A percentile compares a stretch with the other conserved stretches of the same genome.
These are phyloP conservation scores for Didymella pomorum DNA, from an alignment of 2,329 filamentous ascomycete species.

Conservation along the genomic window DNA sequence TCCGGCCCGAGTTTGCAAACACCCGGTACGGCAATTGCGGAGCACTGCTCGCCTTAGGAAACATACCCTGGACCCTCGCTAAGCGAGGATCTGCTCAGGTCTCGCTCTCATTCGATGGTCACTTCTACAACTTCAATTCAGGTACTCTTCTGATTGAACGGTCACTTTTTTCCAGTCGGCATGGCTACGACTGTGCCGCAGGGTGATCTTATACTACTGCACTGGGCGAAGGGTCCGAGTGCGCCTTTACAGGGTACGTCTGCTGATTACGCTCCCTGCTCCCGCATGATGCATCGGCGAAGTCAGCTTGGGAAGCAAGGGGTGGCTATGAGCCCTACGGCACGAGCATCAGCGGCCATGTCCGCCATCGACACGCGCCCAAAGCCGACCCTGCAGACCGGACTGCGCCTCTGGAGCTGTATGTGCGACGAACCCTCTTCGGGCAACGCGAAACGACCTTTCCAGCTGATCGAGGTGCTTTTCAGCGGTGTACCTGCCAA, in stretches of 20 bases:
- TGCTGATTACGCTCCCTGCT: not conserved
- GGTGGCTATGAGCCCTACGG: not conserved
- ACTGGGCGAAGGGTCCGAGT: conserved; percentile 6
- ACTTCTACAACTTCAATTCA: conserved; percentile 4
- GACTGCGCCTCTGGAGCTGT: not conserved
- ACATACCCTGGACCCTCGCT: conserved; percentile 1
- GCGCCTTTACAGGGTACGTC: not conserved
- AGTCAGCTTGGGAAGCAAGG: conserved; percentile 3
- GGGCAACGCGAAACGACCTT: conserved; percentile 11
- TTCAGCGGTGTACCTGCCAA: conserved; percentile 19
- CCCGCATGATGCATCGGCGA: not conserved
- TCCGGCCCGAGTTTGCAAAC: conserved; percentile 12
- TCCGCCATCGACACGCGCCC: not conserved
- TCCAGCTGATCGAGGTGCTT: conserved; percentile 2
- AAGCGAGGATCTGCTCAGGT: conserved; percentile 8
- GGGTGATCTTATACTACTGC: not conserved
- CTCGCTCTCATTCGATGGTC: conserved; percentile 16
- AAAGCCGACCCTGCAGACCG: conserved; percentile 1
- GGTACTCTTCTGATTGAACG: conserved; percentile 14
- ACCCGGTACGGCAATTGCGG: not conserved
- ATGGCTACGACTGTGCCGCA: not conserved
- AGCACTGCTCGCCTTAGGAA: conserved; percentile 2
- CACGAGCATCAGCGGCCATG: conserved; percentile 8
- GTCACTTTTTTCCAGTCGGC: conserved; percentile 7
- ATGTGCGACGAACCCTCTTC: not conserved